These are phyloP conservation scores for Colletotrichum magnum DNA, from an alignment of 2,329 filamentous ascomycete species.

Conservation along the genomic window DNA sequence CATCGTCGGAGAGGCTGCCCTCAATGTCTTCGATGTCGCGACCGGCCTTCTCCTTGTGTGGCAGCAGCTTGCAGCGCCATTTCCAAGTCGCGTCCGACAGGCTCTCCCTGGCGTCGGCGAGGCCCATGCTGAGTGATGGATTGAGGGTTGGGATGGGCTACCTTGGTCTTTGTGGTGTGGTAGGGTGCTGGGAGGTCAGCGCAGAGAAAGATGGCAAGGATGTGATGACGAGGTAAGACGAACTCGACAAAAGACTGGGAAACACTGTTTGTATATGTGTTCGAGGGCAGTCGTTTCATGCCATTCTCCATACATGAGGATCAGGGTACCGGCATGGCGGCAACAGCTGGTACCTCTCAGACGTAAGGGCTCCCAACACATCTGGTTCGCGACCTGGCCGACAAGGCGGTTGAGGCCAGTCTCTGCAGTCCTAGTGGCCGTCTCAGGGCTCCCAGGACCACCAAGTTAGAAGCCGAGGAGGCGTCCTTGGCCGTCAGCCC, in stretches of 20 bases:
- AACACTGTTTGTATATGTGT: too few relatives aligned
- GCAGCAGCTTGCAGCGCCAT: slow-evolving; percentile 50
- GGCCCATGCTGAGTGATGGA: not conserved
- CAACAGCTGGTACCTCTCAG: not conserved
- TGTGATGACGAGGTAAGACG: too few relatives aligned
- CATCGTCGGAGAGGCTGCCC: slow-evolving; percentile 27
- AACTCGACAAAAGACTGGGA: too few relatives aligned
- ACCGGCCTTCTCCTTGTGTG: slow-evolving; percentile 38
- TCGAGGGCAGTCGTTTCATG: too few relatives aligned
- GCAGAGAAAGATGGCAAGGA: not conserved
- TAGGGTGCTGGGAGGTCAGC: not conserved
- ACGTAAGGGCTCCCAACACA: not conserved
- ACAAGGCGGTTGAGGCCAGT: not conserved
- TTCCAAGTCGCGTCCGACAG: slow-evolving; percentile 50
- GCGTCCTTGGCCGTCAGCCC: not conserved
- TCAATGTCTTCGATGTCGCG: slow-evolving; percentile 41
- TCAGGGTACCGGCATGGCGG: not conserved
- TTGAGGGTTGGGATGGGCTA: too few relatives aligned
- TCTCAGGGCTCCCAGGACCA: not conserved
- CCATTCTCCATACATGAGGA: not conserved
- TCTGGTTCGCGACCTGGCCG: not conserved
- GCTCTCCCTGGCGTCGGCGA: slow-evolving; percentile 15
- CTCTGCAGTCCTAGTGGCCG: not conserved
- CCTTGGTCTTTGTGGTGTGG: too few relatives aligned
- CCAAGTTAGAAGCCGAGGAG: not conserved